phyloP scores from a whole-genome alignment of 176 grass and related monocot species.

The Guadua angustifolia region DNA sequence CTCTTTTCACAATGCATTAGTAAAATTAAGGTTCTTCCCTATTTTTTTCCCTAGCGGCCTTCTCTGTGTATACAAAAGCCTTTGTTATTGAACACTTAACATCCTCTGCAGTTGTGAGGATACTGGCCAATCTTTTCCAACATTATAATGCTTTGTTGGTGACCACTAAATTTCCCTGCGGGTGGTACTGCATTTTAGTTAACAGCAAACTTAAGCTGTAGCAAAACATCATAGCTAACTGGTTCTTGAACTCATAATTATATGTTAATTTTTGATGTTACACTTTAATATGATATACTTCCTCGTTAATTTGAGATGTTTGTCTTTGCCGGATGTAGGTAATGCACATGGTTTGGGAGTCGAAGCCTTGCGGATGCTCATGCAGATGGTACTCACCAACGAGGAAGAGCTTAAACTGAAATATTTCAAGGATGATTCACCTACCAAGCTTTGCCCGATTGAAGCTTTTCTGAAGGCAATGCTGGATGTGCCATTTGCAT shows the following conservation, averaged over 20 bases:
- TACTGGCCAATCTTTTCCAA: background rate
- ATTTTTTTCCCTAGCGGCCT: background rate
- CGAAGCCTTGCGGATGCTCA: conserved; percentile 64
- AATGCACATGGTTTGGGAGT: conserved; percentile 69
- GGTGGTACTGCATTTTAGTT: background rate
- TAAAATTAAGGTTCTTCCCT: background rate
- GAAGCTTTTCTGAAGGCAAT: conserved; percentile 76
- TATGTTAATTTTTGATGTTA: background rate
- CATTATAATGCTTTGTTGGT: background rate
- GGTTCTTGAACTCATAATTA: background rate
- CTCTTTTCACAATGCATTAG: background rate
- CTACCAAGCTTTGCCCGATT: conserved; percentile 56
- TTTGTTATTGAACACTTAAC: background rate
- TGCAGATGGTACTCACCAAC: conserved; percentile 62
- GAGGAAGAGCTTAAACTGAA: conserved; percentile 89
- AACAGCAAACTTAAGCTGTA: background rate
- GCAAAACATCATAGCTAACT: background rate
- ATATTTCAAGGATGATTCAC: conserved; percentile 64
- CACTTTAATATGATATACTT: background rate
- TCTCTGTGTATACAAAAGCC: background rate
- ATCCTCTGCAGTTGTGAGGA: background rate
- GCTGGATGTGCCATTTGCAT: conserved; percentile 75
- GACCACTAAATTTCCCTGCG: background rate
- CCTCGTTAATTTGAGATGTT: background rate
- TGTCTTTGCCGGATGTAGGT: conserved; percentile 42